phyloP scores from a whole-genome alignment of 1,139 yeast genomes.

The Yamadazyma mexicana region DNA sequence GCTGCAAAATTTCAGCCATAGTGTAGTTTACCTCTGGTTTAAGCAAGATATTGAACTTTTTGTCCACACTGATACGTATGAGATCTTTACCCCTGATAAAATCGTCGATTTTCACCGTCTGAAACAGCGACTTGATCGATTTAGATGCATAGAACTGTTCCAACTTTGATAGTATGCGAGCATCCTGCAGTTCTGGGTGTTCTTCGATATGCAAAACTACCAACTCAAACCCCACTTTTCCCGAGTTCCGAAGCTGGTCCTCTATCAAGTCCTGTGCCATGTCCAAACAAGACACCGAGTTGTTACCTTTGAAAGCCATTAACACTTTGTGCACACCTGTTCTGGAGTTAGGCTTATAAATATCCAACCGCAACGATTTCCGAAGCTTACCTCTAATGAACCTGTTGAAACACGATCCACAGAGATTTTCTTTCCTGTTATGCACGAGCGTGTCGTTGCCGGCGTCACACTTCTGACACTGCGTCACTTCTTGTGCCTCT shows the following conservation, averaged over 20 bases:
- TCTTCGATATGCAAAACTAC: slow-evolving; percentile 57
- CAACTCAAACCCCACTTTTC: slow-evolving; percentile 67
- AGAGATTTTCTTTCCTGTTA: slow-evolving; percentile 71
- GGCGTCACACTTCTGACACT: slow-evolving; percentile 53
- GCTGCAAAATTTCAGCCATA: slow-evolving; percentile 27
- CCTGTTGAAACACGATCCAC: slow-evolving; percentile 66
- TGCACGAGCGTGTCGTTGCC: slow-evolving; percentile 42
- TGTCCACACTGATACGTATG: slow-evolving; percentile 24
- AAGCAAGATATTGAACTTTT: slow-evolving; percentile 27
- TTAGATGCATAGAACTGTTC: slow-evolving; percentile 16
- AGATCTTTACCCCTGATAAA: slow-evolving; percentile 30
- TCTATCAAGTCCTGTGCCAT: slow-evolving; percentile 58
- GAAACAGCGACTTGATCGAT: slow-evolving; percentile 25
- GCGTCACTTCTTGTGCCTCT: not conserved
- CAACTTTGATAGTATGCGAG: slow-evolving; percentile 17
- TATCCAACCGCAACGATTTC: slow-evolving; percentile 69
- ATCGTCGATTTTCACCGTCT: slow-evolving; percentile 38
- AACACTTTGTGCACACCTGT: slow-evolving; percentile 46
- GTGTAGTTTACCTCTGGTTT: slow-evolving; percentile 12
- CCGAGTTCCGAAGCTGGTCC: slow-evolving; percentile 67
- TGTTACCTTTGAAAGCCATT: slow-evolving; percentile 59
- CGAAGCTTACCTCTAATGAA: slow-evolving; percentile 80
- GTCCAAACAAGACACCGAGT: slow-evolving; percentile 70
- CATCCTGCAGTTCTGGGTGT: slow-evolving; percentile 13
- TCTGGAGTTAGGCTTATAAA: slow-evolving; percentile 55